Base-by-base conservation (phyloP, 2,329 filamentous ascomycete species). In the Nannizziopsis arthrosporioides region DNA sequence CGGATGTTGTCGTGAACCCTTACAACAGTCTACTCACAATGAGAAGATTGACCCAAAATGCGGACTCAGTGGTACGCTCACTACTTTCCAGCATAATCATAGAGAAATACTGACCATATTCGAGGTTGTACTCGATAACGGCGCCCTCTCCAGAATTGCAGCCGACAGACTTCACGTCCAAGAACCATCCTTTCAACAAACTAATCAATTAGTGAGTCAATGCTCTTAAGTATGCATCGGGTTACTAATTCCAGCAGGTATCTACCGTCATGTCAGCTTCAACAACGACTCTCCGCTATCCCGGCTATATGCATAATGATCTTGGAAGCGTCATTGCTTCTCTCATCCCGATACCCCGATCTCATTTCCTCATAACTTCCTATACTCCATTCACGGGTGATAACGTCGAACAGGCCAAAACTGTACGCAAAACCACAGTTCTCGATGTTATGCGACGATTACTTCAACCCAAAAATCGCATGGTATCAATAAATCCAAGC, bases 281-380 rank as follows among this genome's bases (percentile, higher is more conserved):
- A 62, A 98, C 92, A 3, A 96, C 90, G 8, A 95, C 93, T 2
- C 79, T 98, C 44, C 80, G 92, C 62, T 98, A 98, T 65, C 92
- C 92, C 1, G 92, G 92, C 35, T 98, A 98, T 70, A 98, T 98
- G 92, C 92, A 98, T 73, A 98, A 98, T 67, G 92, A 98, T 63
- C 82, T 98, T 12, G 89, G 94, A 61, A 92, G 90, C 67, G 96
- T 98, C 59, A 77, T 98, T 50, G 92, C 93, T 18, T 94, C 88
- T 15, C 76, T 98, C 37, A 96, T 98, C 53, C 92, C 92, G 1
- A 98, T 90, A 0, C 93, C 92, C 8, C 82, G 92, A 57, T 94
- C 89, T 63, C 93, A 98, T 70, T 98, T 98, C 77, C 75, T 98
- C 51, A 94, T 95, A 81, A 98, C 92, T 4, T 87, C 90, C 38